Conservation (phyloP, 192 early-diverging fungal genomes). For the Coemansia sp. region DNA sequence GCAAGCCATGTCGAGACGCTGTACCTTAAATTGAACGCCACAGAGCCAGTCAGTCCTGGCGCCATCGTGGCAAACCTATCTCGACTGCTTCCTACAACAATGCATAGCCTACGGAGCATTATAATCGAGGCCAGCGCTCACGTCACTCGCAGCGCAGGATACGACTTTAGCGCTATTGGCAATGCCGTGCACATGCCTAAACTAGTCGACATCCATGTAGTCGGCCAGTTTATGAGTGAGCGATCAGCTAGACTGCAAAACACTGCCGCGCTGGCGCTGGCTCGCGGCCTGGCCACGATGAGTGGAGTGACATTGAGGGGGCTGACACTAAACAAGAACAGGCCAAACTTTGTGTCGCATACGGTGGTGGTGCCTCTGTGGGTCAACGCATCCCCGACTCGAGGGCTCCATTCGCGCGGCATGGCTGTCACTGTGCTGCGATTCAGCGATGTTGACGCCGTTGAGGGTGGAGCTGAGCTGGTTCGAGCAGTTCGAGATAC, state of each 20-base stretch:
- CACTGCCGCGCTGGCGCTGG: not conserved
- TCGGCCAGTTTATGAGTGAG: not conserved
- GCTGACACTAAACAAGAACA: not conserved
- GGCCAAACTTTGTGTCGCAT: not conserved
- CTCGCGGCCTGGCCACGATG: not conserved
- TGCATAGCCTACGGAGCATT: constrained; percentile 4
- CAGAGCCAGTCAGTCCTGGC: not conserved
- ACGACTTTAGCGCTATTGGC: not conserved
- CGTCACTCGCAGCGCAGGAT: not conserved
- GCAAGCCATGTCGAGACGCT: not conserved
- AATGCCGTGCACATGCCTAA: not conserved
- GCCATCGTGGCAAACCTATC: not conserved
- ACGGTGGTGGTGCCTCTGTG: constrained; percentile 4
- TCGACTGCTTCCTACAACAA: not conserved
- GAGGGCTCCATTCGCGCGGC: not conserved
- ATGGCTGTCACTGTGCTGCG: not conserved
- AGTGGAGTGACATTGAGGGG: not conserved
- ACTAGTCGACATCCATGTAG: constrained; percentile 10
- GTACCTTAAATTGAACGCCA: constrained; percentile 6
- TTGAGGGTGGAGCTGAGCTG: not conserved
- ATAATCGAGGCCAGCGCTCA: not conserved
- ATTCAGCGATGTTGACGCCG: constrained; percentile 14
- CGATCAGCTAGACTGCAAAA: not conserved
- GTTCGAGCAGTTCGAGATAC: not conserved
- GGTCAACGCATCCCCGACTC: not conserved